Base-by-base conservation (phyloP, 202 grass and related monocot genomes). In the Brachypodium distachyon region DNA sequence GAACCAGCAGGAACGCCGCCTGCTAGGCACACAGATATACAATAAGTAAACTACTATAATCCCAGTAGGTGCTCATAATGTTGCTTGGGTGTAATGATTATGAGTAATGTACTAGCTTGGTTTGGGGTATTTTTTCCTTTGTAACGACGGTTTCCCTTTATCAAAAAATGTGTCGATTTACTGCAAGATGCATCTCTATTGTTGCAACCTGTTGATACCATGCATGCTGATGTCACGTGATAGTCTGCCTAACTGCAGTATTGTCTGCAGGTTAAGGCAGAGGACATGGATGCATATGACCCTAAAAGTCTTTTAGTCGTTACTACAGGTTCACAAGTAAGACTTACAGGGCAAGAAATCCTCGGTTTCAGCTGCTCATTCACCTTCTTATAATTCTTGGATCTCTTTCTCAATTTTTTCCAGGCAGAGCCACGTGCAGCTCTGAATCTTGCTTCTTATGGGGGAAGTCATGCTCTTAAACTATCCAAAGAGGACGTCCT, bases 301-400 rank as follows among this genome's bases (percentile, higher is more conserved):
- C 96, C 96, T 52, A 92, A 98, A 89, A 90, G 87, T 92, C 87
- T 98, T 80, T 82, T 98, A 67, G 87, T 98, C 16, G 91, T 98
- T 50, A 98, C 96, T 52, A 98, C 96, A 59, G 96, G 96, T 77
- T 98, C 96, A 55, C 96, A 98, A 81, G 96, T 98, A 95, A 95
- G 89, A 85, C 44, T 54, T 87, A 21, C 56, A 65, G 55, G 18
- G 63, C 58, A 87, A 57, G 57, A 51, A 62, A 46, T 61, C 63
- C 26, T 63, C 16, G 41, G n/a, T 71, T 80, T 80, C n/a, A 49
- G 58, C 41, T 80, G 61, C 23, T 55, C 25, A 70, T 55, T 4
- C 18, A 62, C 31, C 23, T 69, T 44, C 43, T 82, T 78, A 79
- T 46, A 83, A 51, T 83, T 79, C 18, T 82, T 68, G 34, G 80